Conservation (phyloP, 352 stramenopile genomes). For the Pythium grandisporangium region DNA sequence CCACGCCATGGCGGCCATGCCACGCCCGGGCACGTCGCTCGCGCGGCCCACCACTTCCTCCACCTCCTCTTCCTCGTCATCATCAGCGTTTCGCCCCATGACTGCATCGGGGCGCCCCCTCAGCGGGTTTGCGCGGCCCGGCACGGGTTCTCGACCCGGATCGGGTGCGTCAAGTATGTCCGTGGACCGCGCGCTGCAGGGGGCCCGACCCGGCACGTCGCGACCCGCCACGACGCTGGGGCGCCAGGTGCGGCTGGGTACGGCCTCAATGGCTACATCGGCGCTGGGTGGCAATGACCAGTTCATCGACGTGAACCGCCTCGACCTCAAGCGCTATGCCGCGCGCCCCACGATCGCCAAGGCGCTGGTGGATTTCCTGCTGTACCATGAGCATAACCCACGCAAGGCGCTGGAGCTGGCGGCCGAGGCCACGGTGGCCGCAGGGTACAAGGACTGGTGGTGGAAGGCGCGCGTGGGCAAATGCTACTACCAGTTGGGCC, state of each 20-base stretch:
- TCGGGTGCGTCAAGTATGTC: constrained; percentile 71
- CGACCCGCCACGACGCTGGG: constrained; percentile 85
- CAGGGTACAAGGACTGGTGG: constrained; percentile 92
- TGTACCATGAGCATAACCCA: constrained; percentile 91
- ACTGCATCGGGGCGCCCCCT: constrained; percentile 73
- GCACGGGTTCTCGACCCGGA: constrained; percentile 58
- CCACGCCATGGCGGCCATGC: constrained; percentile 85
- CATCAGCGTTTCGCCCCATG: constrained; percentile 81
- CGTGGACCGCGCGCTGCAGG: constrained; percentile 67
- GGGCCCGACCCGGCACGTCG: constrained; percentile 66
- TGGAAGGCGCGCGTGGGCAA: constrained; percentile 92
- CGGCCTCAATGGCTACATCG: constrained; percentile 83
- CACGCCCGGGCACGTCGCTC: constrained; percentile 83
- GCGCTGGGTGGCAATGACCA: constrained; percentile 42
- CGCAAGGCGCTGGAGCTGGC: constrained; percentile 88
- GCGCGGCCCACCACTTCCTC: constrained; percentile 66
- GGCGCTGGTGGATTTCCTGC: constrained; percentile 84
- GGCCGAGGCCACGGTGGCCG: constrained; percentile 80
- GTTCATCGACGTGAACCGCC: constrained; percentile 88
- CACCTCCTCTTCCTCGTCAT: too few relatives aligned
- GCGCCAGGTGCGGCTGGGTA: constrained; percentile 86
- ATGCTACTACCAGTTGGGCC: constrained; percentile 91
- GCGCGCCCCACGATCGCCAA: constrained; percentile 80
- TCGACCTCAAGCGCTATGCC: constrained; percentile 89
- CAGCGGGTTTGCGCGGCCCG: constrained; percentile 82